These are phyloP conservation scores for Penicillium sp. DNA, from an alignment of 2,329 filamentous ascomycete genomes.

Conservation along the genomic window DNA sequence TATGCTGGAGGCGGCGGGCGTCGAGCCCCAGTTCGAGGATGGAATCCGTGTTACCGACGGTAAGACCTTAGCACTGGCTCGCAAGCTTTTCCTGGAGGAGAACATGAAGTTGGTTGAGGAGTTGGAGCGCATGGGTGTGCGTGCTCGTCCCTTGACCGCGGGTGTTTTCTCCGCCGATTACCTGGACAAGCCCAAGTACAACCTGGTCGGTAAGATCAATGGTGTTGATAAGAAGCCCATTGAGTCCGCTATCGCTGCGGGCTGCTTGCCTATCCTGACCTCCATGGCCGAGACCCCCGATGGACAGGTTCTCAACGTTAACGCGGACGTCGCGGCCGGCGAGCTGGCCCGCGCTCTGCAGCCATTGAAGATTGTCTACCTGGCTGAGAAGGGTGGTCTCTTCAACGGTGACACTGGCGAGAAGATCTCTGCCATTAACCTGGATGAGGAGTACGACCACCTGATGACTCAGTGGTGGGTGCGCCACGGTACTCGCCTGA, in stretches of 20 bases:
- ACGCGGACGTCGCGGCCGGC: conserved; percentile 93
- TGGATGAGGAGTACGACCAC: conserved; percentile 92
- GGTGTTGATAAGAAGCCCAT: conserved; percentile 88
- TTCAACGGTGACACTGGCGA: conserved; percentile 91
- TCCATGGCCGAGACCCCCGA: conserved; percentile 94
- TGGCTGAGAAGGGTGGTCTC: conserved; percentile 96
- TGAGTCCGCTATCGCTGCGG: conserved; percentile 84
- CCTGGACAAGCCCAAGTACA: conserved; percentile 93
- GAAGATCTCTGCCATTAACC: conserved; percentile 95
- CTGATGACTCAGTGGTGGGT: conserved; percentile 95
- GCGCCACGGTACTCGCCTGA: conserved; percentile 87
- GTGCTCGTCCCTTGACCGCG: conserved; percentile 82
- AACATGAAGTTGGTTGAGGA: conserved; percentile 90
- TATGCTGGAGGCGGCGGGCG: conserved; percentile 82
- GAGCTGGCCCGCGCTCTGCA: conserved; percentile 86
- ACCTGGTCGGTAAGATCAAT: conserved; percentile 93
- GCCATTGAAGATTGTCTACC: conserved; percentile 94
- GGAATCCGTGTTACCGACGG: conserved; percentile 94
- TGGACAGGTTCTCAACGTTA: conserved; percentile 93
- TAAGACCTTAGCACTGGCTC: conserved; percentile 86
- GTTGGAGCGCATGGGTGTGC: conserved; percentile 84
- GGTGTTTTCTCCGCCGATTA: conserved; percentile 93
- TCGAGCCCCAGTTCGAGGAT: conserved; percentile 94
- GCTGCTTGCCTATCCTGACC: conserved; percentile 88
- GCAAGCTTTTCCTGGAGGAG: conserved; percentile 92